Conservation (phyloP, 306 rosid genomes). For the Vicia sativa region DNA sequence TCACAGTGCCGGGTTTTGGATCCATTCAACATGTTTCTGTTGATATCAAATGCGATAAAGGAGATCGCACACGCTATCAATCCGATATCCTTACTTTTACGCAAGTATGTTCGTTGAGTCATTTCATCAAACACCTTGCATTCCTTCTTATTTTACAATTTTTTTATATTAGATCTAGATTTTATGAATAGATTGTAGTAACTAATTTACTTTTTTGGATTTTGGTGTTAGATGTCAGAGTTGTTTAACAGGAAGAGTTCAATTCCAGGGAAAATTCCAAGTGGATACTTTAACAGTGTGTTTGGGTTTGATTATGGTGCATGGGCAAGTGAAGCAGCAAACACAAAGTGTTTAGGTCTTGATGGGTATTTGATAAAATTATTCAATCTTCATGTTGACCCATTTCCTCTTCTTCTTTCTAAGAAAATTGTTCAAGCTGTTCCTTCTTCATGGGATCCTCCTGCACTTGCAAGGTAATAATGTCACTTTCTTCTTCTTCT, state of each 20-base stretch:
- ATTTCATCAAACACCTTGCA: neutral
- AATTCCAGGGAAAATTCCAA: constrained; percentile 75
- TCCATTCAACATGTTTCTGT: constrained; percentile 51
- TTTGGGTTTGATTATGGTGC: constrained; percentile 69
- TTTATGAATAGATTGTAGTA: too few relatives aligned
- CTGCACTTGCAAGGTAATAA: constrained; percentile 78
- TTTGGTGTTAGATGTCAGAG: constrained; percentile 73
- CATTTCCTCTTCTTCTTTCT: constrained; percentile 71
- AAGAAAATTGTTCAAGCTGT: constrained; percentile 56
- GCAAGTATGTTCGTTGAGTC: constrained; percentile 44
- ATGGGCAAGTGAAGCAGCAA: constrained; percentile 74
- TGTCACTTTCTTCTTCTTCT: neutral
- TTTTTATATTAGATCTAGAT: neutral
- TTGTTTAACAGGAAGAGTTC: constrained; percentile 59
- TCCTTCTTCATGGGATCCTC: constrained; percentile 89
- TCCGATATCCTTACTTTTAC: constrained; percentile 71
- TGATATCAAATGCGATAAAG: constrained; percentile 86
- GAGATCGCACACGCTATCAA: constrained; percentile 74
- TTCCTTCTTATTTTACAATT: neutral
- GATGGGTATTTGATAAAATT: constrained; percentile 64
- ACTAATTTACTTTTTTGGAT: neutral
- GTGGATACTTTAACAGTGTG: constrained; percentile 68
- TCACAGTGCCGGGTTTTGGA: constrained; percentile 65
- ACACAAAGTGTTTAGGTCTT: constrained; percentile 63
- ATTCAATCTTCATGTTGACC: constrained; percentile 64